Evolutionary conservation across 345 rosid genomes (phyloP), one percentile per base, ranked within the genome.

Genomic region (Aurinia saxatilis): DNA sequence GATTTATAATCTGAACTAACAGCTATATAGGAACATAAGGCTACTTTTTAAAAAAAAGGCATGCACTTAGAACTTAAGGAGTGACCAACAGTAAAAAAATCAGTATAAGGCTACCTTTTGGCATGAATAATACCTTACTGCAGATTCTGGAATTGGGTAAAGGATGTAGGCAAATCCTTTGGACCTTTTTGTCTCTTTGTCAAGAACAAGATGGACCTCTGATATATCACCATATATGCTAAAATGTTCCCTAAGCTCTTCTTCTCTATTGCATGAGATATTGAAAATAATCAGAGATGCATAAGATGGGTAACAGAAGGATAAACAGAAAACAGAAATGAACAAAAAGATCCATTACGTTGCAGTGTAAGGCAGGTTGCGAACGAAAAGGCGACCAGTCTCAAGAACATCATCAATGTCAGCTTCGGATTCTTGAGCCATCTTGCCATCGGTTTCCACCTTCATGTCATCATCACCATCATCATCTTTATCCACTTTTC

Each of bases 141-240:
- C 91, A 72, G 76, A 82, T 60, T 89, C 91, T 7, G 85, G 81
- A 72, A 72, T 67, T 2, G 77, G 49, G 55, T 79, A 92, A 60
- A 70, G 85, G 72, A 92, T 42, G 29, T 82, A 92, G 55, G 98
- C 97, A 56, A 90, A 54, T 72, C 99, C 99, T 71, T 79, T 93
- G 57, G 99, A 87, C 53, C 86, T 79, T 75, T 86, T 93, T 27
- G 96, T 93, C 76, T 82, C 91, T 75, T 81, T 90, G 71, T 93
- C 90, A 55, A 90, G 78, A 65, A 93, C 95, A 72, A 93, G 63
- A 72, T 90, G 97, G 66, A 87, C 97, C 71, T 84, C 77, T 7
- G 81, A 75, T 61, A 87, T 57, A 11, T 79, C 77, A 30, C 99
- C 99, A 60, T 69, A 82, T 52, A 64, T 65, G 67, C 76, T 64